Percentiles rank a stretch among this genome's conserved stretches.
These are phyloP conservation scores for Mycena latifolia DNA, from an alignment of 768 basidiomycete species.

Conservation along the genomic window DNA sequence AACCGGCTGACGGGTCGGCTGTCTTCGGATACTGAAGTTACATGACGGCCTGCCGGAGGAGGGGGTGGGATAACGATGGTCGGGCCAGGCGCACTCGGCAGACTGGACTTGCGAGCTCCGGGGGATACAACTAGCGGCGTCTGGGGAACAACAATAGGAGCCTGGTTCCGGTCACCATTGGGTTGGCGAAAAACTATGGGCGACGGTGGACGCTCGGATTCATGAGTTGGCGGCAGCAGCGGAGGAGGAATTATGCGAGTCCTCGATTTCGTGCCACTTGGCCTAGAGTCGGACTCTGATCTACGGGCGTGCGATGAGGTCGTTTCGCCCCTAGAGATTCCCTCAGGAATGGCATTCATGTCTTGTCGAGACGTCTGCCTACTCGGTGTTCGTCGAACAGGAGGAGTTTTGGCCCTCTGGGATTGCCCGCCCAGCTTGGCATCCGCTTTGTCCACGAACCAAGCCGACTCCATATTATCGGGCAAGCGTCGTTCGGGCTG, in stretches of 20 bases:
- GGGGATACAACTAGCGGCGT: background rate
- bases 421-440: background rate
- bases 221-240: background rate
- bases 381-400: background rate
- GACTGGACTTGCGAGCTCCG: slow-evolving; percentile 26
- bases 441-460: slow-evolving; percentile 15
- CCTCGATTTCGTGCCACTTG: background rate
- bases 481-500: background rate
- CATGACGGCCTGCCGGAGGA: slow-evolving; percentile 9
- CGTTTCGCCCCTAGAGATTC: background rate
- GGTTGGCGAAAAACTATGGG: slow-evolving; percentile 14
- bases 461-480: slow-evolving; percentile 8
- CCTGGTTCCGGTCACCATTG: no score
- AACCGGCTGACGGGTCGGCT: slow-evolving; percentile 27
- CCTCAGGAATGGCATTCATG: background rate
- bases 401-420: background rate
- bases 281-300: slow-evolving; percentile 3
- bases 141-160: no score
- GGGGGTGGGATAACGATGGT: background rate
- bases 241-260: slow-evolving; percentile 1
- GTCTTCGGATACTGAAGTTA: slow-evolving; percentile 29
- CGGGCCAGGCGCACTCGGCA: slow-evolving; percentile 4
- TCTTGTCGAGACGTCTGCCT: background rate
- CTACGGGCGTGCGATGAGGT: background rate
- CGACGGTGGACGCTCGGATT: slow-evolving; percentile 4